Evolutionary conservation across 768 basidiomycete species (phyloP).

Genomic region (Tylopilus balloui): DNA sequence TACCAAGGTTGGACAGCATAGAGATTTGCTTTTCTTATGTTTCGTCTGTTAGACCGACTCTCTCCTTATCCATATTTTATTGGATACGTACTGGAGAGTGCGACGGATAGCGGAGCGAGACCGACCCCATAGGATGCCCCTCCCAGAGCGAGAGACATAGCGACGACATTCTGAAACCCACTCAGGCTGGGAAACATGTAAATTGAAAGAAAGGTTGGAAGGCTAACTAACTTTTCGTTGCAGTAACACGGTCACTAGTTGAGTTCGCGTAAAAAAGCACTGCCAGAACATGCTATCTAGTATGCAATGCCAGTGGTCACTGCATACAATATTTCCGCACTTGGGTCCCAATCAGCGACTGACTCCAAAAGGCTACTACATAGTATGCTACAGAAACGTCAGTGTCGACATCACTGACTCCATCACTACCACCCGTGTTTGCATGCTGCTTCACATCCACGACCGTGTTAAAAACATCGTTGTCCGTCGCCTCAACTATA

Average conservation of each 20-base stretch:
- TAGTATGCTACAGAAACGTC: too few relatives aligned
- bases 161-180: constrained; percentile 20
- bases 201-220: background rate
- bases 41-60: constrained; percentile 25
- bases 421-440: too few relatives aligned
- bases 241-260: background rate
- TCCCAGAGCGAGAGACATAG: constrained; percentile 60
- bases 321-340: too few relatives aligned
- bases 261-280: too few relatives aligned
- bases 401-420: too few relatives aligned
- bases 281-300: too few relatives aligned
- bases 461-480: too few relatives aligned
- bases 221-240: background rate
- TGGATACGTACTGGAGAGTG: constrained; percentile 53
- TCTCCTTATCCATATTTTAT: constrained; percentile 2
- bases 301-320: too few relatives aligned
- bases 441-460: too few relatives aligned
- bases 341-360: too few relatives aligned
- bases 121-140: constrained; percentile 64
- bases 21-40: constrained; percentile 42
- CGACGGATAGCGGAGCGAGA: constrained; percentile 68
- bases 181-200: constrained; percentile 25
- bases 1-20: constrained; percentile 56
- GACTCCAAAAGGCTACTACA: too few relatives aligned
- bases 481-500: too few relatives aligned